phyloP scores from a whole-genome alignment of 495 filamentous ascomycete species.

The Xylaria castorea region DNA sequence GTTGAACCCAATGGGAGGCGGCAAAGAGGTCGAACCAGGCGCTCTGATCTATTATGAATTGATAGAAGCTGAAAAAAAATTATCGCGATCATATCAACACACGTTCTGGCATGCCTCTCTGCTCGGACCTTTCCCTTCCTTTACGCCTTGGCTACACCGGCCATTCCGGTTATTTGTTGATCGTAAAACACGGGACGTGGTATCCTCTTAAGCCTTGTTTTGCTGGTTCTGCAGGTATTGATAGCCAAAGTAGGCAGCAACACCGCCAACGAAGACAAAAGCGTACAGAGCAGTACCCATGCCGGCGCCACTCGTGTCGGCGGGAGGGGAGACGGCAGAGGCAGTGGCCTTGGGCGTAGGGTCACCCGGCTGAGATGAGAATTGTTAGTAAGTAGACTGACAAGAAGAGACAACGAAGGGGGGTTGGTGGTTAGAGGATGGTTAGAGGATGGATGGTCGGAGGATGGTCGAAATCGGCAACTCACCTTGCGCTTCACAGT shows the following conservation, averaged over 20 bases:
- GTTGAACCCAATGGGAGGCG: constrained; percentile 26
- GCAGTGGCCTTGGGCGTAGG: constrained; percentile 69
- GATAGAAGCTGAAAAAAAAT: constrained; percentile 26
- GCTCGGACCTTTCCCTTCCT: constrained; percentile 5
- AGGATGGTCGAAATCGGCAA: constrained; percentile 26
- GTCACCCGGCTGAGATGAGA: constrained; percentile 74
- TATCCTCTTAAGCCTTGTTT: constrained; percentile 43
- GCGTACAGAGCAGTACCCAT: constrained; percentile 84
- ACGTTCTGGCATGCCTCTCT: background rate
- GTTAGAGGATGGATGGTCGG: background rate
- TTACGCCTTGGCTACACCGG: constrained; percentile 6
- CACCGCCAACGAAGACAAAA: constrained; percentile 77
- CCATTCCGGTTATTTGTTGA: constrained; percentile 2
- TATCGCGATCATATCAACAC: constrained; percentile 33
- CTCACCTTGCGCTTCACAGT: constrained; percentile 85
- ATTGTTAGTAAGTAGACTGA: constrained; percentile 29
- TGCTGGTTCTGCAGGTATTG: constrained; percentile 78
- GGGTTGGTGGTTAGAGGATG: constrained; percentile 2
- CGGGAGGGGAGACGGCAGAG: constrained; percentile 53
- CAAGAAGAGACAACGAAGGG: constrained; percentile 22
- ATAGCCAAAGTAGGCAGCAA: constrained; percentile 81
- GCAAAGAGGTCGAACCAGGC: constrained; percentile 22
- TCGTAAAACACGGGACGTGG: background rate
- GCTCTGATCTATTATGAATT: constrained; percentile 32
- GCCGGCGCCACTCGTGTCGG: constrained; percentile 60